Evolutionary conservation across 2,329 filamentous ascomycete species (phyloP).

Genomic region (Trichophyton equinum): DNA sequence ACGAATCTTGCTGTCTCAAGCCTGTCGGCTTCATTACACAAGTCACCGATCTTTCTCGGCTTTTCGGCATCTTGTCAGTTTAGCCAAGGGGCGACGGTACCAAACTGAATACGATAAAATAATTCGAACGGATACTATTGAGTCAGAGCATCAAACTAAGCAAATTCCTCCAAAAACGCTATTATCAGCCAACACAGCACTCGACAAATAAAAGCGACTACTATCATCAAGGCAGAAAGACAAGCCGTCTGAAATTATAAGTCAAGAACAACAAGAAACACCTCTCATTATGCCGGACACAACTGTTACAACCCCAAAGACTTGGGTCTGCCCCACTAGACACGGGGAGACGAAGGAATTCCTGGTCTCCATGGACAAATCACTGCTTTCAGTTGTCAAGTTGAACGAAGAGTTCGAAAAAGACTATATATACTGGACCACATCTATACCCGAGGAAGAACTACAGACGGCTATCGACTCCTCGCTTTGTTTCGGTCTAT

Average conservation of each 20-base stretch:
- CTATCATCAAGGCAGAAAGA: not conserved
- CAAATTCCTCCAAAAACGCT: too few relatives aligned
- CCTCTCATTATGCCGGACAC: not conserved
- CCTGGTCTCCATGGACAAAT: conserved; percentile 49
- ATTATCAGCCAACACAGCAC: not conserved
- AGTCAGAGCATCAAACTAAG: too few relatives aligned
- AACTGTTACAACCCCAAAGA: not conserved
- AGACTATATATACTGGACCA: conserved; percentile 51
- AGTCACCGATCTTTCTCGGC: too few relatives aligned
- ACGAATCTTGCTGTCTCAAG: too few relatives aligned
- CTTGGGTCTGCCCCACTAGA: conserved; percentile 3
- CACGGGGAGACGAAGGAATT: conserved; percentile 28
- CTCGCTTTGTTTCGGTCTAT: conserved; percentile 50
- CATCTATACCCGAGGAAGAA: conserved; percentile 36
- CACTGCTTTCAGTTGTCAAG: conserved; percentile 41
- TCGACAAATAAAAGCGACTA: not conserved
- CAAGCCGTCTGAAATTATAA: not conserved
- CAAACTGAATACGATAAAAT: too few relatives aligned
- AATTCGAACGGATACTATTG: too few relatives aligned
- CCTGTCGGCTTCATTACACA: too few relatives aligned
- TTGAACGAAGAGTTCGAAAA: conserved; percentile 46
- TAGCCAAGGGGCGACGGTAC: too few relatives aligned
- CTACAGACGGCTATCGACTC: conserved; percentile 44
- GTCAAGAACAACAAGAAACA: not conserved
- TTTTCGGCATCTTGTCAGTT: too few relatives aligned